A percentile compares a stretch with the other conserved stretches of the same genome.
Evolutionary conservation across 805 yeast species (phyloP).

Genomic region (Spathaspora hagerdaliae): DNA sequence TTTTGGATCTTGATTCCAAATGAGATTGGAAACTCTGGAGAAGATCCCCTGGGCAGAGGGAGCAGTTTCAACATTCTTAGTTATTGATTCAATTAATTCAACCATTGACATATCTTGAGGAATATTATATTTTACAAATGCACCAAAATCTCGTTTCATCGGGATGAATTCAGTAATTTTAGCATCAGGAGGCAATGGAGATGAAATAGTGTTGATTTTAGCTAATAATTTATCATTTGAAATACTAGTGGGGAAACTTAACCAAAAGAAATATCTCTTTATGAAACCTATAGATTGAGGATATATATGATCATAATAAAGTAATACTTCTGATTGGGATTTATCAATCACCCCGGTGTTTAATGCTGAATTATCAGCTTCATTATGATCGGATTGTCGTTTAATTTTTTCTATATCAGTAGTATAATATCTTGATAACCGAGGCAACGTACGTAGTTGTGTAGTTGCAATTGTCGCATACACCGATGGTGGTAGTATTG

Average conservation of each 20-base stretch:
- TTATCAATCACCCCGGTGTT: conserved; percentile 41
- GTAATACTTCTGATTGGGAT: conserved; percentile 25
- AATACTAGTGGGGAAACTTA: conserved; percentile 12
- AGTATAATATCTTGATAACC: conserved; percentile 2
- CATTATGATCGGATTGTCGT: conserved; percentile 24
- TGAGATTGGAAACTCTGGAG: conserved; percentile 5
- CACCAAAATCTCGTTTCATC: conserved; percentile 86
- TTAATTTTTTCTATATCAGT: conserved; percentile 31
- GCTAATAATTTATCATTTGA: conserved; percentile 15
- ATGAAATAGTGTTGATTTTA: conserved; percentile 12
- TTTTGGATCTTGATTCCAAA: conserved; percentile 35
- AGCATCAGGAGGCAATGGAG: conserved; percentile 28
- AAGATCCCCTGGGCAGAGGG: conserved; percentile 7
- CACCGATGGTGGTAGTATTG: neutral
- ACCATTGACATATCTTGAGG: conserved; percentile 48
- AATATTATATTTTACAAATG: conserved; percentile 72
- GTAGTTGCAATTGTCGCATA: too few species aligned
- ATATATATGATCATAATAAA: conserved; percentile 36
- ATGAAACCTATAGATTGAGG: conserved; percentile 21
- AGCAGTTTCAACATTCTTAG: conserved; percentile 34
- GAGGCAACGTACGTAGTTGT: too few species aligned
- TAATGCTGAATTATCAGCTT: conserved; percentile 28
- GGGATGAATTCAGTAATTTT: conserved; percentile 61
- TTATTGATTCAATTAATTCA: conserved; percentile 51
- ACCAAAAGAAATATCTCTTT: conserved; percentile 15